Base-by-base conservation (phyloP, 176 grass and related monocot species). In the Urochloa ruziziensis region DNA sequence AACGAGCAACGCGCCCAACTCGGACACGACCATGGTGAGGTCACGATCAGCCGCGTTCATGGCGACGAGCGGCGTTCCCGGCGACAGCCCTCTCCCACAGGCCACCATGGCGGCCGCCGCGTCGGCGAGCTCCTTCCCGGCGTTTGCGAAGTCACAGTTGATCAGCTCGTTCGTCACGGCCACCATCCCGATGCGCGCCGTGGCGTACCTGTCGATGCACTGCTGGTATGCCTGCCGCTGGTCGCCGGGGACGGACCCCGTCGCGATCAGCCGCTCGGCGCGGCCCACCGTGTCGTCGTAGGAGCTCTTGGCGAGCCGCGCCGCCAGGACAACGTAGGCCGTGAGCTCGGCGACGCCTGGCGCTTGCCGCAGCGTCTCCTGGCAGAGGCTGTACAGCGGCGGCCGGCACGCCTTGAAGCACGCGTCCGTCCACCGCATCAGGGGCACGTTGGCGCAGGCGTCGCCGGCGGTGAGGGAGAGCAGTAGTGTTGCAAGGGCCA, bases 371-470 rank as follows among this genome's bases (percentile, higher is more conserved):
- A 87, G 78, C 27, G 61, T 74, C 27, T 30, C 8, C 0, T 29
- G 34, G 78, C 85, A 87, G 10, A 81, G 28, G 48, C 35, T 11
- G 85, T 44, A 52, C 10, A 74, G 35, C 10, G 27, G 8, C 14
- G 61, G 13, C 5, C 5, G 40, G 2, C 85, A 74, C 2, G 37
- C 23, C 29, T 54, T 46, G 21, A 10, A 21, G 48, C 85, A 81
- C 3, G 71, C 60, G 11, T 64, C 84, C 2, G 70, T 58, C 66
- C 34, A 61, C 1, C 36, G 12, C 75, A 58, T 46, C 21, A 29
- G 12, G 1, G 25, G 35, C 5, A 74, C 14, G 14, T 66, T 35
- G 59, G 1, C 2, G 36, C 85, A 87, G 27, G 70, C 35, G 28
- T 75, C 68, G 27, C 25, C 63, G 73, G 59, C 9, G 18, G 40